Evolutionary conservation across 169 alveolate species (phyloP).

Genomic region (Plasmodium vinckei): DNA sequence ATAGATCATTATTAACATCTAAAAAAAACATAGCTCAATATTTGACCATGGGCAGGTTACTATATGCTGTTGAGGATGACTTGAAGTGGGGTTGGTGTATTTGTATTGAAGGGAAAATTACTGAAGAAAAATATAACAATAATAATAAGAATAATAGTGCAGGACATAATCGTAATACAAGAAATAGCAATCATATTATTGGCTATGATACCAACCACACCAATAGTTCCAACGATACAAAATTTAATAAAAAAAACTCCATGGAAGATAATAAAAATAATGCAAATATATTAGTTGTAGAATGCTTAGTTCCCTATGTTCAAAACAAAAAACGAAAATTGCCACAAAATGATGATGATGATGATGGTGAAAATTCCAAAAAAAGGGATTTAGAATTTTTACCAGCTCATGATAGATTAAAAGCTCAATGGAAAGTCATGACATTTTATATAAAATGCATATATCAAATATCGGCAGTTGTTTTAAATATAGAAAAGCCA

Average conservation of each 20-base stretch:
- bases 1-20: conserved; percentile 58
- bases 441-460: conserved; percentile 35
- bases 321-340: conserved; percentile 77
- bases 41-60: conserved; percentile 90
- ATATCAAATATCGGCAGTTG: conserved; percentile 67
- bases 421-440: conserved; percentile 66
- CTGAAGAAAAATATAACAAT: conserved; percentile 1
- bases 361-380: background rate
- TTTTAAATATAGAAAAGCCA: conserved; percentile 38
- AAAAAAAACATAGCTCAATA: conserved; percentile 88
- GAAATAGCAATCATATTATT: background rate
- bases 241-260: background rate
- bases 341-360: conserved; percentile 58
- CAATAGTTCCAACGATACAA: background rate
- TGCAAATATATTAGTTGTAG: conserved; percentile 29
- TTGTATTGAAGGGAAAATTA: conserved; percentile 79
- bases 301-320: conserved; percentile 51
- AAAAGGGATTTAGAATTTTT: background rate
- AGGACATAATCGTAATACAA: background rate
- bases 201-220: background rate
- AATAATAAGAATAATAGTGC: background rate
- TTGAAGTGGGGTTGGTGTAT: conserved; percentile 89
- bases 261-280: too few species aligned
- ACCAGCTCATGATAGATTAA: conserved; percentile 45
- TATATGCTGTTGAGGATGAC: conserved; percentile 83